phyloP scores from a whole-genome alignment of 495 filamentous ascomycete genomes.

The Cercophora samala region DNA sequence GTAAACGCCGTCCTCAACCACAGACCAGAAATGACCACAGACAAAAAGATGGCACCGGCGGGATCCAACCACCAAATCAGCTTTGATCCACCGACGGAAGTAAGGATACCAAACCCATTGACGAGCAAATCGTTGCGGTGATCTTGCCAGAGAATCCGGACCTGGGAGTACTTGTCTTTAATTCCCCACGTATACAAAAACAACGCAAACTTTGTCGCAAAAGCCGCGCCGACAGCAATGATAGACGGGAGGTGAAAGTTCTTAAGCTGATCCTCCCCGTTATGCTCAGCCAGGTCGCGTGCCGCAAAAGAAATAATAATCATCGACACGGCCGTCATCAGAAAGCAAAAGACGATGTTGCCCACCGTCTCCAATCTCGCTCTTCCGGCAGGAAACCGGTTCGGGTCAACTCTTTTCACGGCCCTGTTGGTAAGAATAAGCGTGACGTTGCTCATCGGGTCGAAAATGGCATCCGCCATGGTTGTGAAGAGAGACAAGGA shows the following conservation, averaged over 20 bases:
- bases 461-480: constrained; percentile 95
- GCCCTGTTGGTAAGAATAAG: constrained; percentile 86
- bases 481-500: constrained; percentile 96
- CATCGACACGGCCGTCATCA: constrained; percentile 89
- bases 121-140: constrained; percentile 86
- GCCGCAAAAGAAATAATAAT: constrained; percentile 86
- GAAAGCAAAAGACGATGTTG: constrained; percentile 95
- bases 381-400: constrained; percentile 88
- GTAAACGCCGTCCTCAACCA: constrained; percentile 83
- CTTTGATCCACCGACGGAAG: constrained; percentile 80
- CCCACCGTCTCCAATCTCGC: constrained; percentile 93
- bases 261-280: constrained; percentile 43
- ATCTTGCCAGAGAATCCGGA: constrained; percentile 90
- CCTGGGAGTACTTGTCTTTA: constrained; percentile 79
- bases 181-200: constrained; percentile 93
- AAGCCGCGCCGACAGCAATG: constrained; percentile 82
- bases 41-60: constrained; percentile 82
- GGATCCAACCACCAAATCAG: constrained; percentile 95
- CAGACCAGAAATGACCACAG: constrained; percentile 66
- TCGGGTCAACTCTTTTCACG: constrained; percentile 82
- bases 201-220: constrained; percentile 74
- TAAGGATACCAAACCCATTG: constrained; percentile 88
- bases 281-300: constrained; percentile 57
- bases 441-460: constrained; percentile 86
- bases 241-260: constrained; percentile 80